These are phyloP conservation scores for Chimonanthus praecox DNA, from an alignment of 164 flowering plant species.

Conservation along the genomic window DNA sequence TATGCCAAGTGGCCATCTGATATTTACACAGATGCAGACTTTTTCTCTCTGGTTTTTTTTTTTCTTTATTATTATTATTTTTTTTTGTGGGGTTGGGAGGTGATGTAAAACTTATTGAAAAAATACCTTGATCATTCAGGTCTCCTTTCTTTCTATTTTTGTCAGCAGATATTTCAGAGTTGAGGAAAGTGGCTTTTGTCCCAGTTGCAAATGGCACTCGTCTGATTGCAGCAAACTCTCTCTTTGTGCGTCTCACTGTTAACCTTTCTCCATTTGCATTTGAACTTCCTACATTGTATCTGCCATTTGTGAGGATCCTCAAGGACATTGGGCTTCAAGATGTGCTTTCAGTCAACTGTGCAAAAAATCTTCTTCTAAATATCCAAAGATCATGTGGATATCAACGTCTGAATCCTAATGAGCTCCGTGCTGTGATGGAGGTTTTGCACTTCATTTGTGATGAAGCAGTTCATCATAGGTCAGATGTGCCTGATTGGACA, in stretches of 20 bases:
- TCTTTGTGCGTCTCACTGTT: slow-evolving; percentile 67
- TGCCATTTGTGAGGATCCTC: slow-evolving; percentile 79
- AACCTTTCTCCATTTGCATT: slow-evolving; percentile 96
- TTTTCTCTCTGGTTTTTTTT: background rate
- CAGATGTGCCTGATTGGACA: slow-evolving; percentile 36
- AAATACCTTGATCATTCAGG: background rate
- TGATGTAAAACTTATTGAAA: too few relatives aligned
- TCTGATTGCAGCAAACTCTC: slow-evolving; percentile 64
- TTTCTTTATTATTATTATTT: background rate
- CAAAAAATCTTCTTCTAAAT: slow-evolving; percentile 65
- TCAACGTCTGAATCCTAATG: slow-evolving; percentile 91
- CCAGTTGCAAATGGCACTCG: slow-evolving; percentile 99
- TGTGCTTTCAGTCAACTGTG: slow-evolving; percentile 55
- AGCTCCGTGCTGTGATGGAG: slow-evolving; percentile 90
- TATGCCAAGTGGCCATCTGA: background rate
- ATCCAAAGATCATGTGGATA: slow-evolving; percentile 88
- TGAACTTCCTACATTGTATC: slow-evolving; percentile 80
- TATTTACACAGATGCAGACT: background rate
- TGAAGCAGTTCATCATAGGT: slow-evolving; percentile 24
- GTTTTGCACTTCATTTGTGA: slow-evolving; percentile 64
- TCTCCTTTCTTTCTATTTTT: background rate
- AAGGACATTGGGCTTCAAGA: slow-evolving; percentile 90
- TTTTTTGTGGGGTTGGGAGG: background rate
- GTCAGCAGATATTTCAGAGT: slow-evolving; percentile 50
- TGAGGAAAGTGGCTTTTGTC: slow-evolving; percentile 73